Conservation (phyloP, 1,284 basidiomycete species). For the Papiliotrema fonsecae region DNA sequence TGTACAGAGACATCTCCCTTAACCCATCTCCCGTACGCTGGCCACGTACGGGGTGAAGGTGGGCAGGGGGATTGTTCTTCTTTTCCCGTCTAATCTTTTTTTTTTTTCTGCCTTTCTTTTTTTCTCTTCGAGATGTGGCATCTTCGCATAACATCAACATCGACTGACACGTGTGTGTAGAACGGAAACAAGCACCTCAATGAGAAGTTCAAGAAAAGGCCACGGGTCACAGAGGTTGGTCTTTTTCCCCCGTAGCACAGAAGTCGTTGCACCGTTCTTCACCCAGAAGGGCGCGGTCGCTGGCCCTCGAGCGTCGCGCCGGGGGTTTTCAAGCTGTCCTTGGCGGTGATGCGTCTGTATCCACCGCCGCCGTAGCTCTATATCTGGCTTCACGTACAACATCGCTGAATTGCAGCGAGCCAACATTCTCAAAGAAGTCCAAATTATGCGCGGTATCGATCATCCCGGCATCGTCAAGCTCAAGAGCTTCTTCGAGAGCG, state of each 20-base stretch:
- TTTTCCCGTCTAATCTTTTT: no score
- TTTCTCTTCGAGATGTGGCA: conserved; percentile 8
- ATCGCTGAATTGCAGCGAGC: conserved; percentile 64
- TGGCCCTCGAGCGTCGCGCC: conserved; percentile 21
- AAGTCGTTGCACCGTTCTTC: neutral
- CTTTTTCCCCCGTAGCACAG: conserved; percentile 1
- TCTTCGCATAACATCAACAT: neutral
- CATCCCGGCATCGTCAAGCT: conserved; percentile 89
- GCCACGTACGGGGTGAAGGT: conserved; percentile 39
- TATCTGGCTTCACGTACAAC: neutral
- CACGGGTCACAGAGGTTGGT: conserved; percentile 88
- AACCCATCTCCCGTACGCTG: conserved; percentile 31
- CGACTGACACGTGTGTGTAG: conserved; percentile 49
- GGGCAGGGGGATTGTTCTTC: conserved; percentile 7
- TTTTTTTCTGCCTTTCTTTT: conserved; percentile 10
- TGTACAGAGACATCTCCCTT: conserved; percentile 28
- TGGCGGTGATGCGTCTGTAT: conserved; percentile 3
- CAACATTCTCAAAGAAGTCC: conserved; percentile 99
- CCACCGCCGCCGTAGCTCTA: neutral
- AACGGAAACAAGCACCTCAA: conserved; percentile 87
- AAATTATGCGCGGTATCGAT: conserved; percentile 95
- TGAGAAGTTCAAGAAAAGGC: conserved; percentile 84
- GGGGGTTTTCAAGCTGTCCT: conserved; percentile 2
- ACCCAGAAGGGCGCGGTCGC: conserved; percentile 8
- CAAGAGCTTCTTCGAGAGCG: conserved; percentile 80